Base-by-base conservation (phyloP, 305 asterid genomes). In the Plantago lanceolata region DNA sequence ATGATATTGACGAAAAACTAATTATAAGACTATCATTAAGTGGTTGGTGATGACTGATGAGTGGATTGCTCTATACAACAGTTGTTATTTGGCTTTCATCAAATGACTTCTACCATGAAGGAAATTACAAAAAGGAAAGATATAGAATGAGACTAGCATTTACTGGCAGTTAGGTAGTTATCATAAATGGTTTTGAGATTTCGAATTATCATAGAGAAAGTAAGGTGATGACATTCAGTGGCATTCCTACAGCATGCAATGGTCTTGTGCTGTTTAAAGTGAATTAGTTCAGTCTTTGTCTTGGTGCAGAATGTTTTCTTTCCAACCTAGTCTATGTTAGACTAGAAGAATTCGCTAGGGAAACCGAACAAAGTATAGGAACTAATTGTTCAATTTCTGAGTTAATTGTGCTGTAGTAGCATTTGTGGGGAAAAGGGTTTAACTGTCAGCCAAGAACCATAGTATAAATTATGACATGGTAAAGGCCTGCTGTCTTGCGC, bases 381-480 rank as follows among this genome's bases (percentile, higher is more conserved):
- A 31, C 37, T 31, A 31, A 4, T 31, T 24, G 28, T 24, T 31
- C 37, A 31, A 31, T 31, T 31, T 31, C 8, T 31, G 28, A 24
- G 28, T 31, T 31, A 31, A 0, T 31, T 31, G 37, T 31, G 37
- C 37, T 44, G 49, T 44, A 44, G 49, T 40, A 40, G 47, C 11
- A 17, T 19, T 15, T 52, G 62, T 14, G 31, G 5, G 31, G 5
- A 49, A 49, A 19, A 44, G 40, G 43, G 43, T 54, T 12, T 20
- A 44, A 66, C 31, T 33, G 55, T 73, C 26, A 37, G 33, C 59
- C 37, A 35, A 69, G 16, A 17, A 18, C 48, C 31, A 21, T 54
- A 11, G n/a, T 13, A 26, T 29, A 5, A 20, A 4, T 40, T 19
- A 47, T 26, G 13, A 28, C 44, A 66, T 31, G 37, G 37, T 31